These are phyloP conservation scores for Yamadazyma olivae DNA, from an alignment of 805 yeast species.

Conservation along the genomic window DNA sequence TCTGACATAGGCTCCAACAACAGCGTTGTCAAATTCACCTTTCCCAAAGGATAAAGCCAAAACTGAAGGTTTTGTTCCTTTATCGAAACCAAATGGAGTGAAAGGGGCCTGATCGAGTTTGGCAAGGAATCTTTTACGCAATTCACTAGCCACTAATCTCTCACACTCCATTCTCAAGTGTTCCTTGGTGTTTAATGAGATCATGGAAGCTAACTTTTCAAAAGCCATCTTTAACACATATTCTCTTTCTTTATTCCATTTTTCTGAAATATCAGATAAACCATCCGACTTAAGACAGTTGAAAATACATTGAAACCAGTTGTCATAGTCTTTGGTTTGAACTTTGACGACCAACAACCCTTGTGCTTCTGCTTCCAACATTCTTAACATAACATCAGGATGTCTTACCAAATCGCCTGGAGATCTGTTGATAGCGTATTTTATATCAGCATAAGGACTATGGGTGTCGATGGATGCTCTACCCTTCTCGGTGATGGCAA, in stretches of 20 bases:
- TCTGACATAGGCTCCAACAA: conserved; percentile 74
- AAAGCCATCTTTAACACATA: conserved; percentile 64
- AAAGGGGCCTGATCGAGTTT: conserved; percentile 92
- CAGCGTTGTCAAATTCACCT: conserved; percentile 83
- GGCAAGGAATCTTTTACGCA: conserved; percentile 65
- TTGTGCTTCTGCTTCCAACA: conserved; percentile 85
- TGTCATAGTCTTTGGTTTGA: conserved; percentile 42
- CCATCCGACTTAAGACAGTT: conserved; percentile 69
- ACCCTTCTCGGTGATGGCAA: conserved; percentile 75
- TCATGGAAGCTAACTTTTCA: conserved; percentile 61
- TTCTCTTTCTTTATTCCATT: conserved; percentile 81
- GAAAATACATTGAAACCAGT: conserved; percentile 41
- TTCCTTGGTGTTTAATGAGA: conserved; percentile 77
- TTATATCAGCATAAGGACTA: conserved; percentile 83
- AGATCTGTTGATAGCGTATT: conserved; percentile 81
- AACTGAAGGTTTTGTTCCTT: conserved; percentile 83
- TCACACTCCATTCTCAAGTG: conserved; percentile 75
- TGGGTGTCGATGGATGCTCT: conserved; percentile 68
- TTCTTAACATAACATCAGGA: conserved; percentile 83
- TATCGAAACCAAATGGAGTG: conserved; percentile 71
- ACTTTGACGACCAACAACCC: conserved; percentile 71
- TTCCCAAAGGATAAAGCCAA: conserved; percentile 82
- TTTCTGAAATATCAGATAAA: conserved; percentile 66
- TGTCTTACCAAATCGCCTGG: conserved; percentile 67
- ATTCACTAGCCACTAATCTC: conserved; percentile 60